Evolutionary conservation across 2,329 filamentous ascomycete species (phyloP), one percentile per base, ranked within the genome.

Genomic region (Davidsoniella australis): DNA sequence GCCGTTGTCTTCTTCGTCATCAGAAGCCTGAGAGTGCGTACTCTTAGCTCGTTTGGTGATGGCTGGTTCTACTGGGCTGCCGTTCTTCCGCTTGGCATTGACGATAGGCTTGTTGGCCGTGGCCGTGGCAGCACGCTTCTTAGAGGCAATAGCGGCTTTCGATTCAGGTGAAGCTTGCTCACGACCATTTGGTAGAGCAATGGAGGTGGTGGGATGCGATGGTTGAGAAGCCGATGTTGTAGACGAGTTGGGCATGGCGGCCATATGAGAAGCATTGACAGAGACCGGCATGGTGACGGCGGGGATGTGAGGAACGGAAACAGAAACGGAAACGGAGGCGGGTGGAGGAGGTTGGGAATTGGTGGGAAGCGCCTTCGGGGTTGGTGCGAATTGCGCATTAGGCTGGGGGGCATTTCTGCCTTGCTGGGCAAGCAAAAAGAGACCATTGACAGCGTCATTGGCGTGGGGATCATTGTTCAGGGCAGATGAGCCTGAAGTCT

Each of bases 371-470:
- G 36, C 23, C 5, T 36, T 17, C 37, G 40, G 42, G 2, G 48
- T 39, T 20, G 42, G 47, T 12, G 37, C n/a, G 29, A 49, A 41
- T 17, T 44, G 39, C 17, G 36, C 26, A 16, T 42, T 20, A 29
- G 47, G 37, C 18, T 39, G 73, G 55, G 59, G 72, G 68, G 62
- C 73, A 69, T 66, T 78, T 66, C 63, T 82, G 73, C 79, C 78
- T 39, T 50, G 49, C 20, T 50, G 49, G 1, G 91, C 88, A 52
- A 98, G 72, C 75, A 95, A 82, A 58, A 86, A 93, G 1, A 98
- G 71, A 26, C 91, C 88, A 61, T 95, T 96, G 47, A 89, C 91
- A 41, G 89, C 91, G 66, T 94, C 89, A 58, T 89, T 94, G 48
- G 94, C 89, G 64, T 94, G 86, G 40, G 87, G 84, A 52, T 88